A percentile compares a stretch with the other conserved stretches of the same genome.
Evolutionary conservation across 306 rosid genomes (phyloP).

Genomic region (Vigna hirtella): DNA sequence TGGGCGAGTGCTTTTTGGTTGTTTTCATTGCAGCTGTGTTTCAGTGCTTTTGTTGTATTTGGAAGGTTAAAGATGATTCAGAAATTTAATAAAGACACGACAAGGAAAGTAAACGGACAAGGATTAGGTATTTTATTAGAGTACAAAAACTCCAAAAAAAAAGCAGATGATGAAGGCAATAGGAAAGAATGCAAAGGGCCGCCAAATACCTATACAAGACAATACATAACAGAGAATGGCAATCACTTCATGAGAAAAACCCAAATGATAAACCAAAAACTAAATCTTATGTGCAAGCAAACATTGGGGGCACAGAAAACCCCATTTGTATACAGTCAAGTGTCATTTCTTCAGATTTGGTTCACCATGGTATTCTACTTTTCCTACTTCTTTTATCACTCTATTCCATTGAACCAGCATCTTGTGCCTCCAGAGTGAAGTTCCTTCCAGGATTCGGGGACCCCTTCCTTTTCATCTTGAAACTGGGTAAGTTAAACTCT

Average conservation of each 20-base stretch:
- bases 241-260: background rate
- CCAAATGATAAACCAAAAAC: background rate
- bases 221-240: background rate
- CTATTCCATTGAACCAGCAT: too few relatives aligned
- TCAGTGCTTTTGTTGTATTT: background rate
- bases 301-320: background rate
- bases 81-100: background rate
- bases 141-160: background rate
- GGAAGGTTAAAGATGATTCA: background rate
- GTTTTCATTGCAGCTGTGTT: background rate
- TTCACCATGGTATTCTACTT: too few relatives aligned
- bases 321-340: background rate
- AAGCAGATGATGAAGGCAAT: background rate
- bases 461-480: too few relatives aligned
- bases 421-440: too few relatives aligned
- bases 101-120: background rate
- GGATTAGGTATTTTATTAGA: background rate
- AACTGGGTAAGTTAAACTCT: too few relatives aligned
- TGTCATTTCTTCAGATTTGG: too few relatives aligned
- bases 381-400: too few relatives aligned
- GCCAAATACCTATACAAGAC: background rate
- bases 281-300: background rate
- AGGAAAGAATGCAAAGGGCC: background rate
- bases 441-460: too few relatives aligned
- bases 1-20: background rate